phyloP scores from a whole-genome alignment of 257 asterid genomes.

The Solanum corneliomulleri region DNA sequence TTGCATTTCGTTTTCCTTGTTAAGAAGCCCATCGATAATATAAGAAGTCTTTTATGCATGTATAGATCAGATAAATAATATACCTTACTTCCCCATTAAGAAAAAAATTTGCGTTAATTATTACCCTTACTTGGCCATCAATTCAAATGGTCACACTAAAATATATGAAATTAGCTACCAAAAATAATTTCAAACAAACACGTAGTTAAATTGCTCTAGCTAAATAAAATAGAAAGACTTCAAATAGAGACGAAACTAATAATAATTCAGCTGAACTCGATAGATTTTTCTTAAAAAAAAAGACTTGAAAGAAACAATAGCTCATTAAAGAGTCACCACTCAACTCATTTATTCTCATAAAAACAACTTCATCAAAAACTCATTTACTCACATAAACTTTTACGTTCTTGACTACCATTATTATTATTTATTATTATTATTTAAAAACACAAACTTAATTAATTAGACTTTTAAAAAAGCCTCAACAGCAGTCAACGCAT shows the following conservation, averaged over 20 bases:
- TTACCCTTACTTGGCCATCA: not conserved
- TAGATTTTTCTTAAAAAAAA: too few species aligned
- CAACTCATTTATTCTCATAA: not conserved
- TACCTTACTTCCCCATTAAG: not conserved
- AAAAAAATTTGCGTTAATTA: not conserved
- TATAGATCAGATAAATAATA: not conserved
- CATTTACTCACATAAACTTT: not conserved
- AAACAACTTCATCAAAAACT: not conserved
- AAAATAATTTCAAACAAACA: not conserved
- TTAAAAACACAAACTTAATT: not conserved
- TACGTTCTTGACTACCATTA: not conserved
- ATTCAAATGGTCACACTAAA: not conserved
- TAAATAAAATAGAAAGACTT: too few species aligned
- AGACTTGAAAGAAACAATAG: not conserved
- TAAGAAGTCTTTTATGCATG: not conserved
- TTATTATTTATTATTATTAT: not conserved
- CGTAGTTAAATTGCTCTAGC: too few species aligned
- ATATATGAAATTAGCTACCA: not conserved
- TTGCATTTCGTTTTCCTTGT: not conserved
- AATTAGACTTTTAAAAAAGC: not conserved
- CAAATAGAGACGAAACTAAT: not conserved
- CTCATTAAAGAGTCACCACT: not conserved
- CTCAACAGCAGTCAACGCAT: slow-evolving; percentile 1
- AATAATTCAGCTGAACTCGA: accelerated
- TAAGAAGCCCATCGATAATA: not conserved